Evolutionary conservation across 1,139 yeast genomes (phyloP).

Genomic region (Saccharomyces hybrid): DNA sequence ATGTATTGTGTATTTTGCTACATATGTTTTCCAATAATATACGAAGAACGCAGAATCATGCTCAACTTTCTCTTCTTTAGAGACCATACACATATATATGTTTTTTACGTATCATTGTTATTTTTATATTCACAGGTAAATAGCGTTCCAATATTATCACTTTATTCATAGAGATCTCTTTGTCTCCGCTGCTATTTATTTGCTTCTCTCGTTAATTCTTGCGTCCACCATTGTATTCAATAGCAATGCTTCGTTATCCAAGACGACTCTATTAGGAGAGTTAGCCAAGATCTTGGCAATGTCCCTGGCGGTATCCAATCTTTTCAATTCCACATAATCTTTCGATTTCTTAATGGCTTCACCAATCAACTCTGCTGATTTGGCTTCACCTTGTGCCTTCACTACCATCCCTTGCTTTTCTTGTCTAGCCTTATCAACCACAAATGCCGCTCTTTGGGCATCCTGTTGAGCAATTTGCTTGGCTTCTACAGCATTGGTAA

Average conservation of each 20-base stretch:
- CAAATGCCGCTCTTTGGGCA: constrained; percentile 95
- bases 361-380: constrained; percentile 96
- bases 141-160: background rate
- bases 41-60: background rate
- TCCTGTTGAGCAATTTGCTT: constrained; percentile 99
- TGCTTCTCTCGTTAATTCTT: constrained; percentile 19
- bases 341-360: constrained; percentile 94
- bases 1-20: background rate
- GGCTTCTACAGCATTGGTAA: constrained; percentile 95
- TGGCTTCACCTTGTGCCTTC: constrained; percentile 97
- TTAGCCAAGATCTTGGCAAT: constrained; percentile 78
- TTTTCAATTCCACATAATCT: constrained; percentile 92
- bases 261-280: constrained; percentile 84
- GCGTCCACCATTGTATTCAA: constrained; percentile 76
- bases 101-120: background rate
- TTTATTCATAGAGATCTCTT: background rate
- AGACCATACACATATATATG: background rate
- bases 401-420: constrained; percentile 96
- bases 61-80: background rate
- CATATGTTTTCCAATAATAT: background rate
- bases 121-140: background rate
- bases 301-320: constrained; percentile 94
- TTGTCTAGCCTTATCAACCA: constrained; percentile 94
- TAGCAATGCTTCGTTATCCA: constrained; percentile 86
- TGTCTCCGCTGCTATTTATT: background rate